Base-by-base conservation (phyloP, 305 asterid species). In the Galium porrigens region DNA sequence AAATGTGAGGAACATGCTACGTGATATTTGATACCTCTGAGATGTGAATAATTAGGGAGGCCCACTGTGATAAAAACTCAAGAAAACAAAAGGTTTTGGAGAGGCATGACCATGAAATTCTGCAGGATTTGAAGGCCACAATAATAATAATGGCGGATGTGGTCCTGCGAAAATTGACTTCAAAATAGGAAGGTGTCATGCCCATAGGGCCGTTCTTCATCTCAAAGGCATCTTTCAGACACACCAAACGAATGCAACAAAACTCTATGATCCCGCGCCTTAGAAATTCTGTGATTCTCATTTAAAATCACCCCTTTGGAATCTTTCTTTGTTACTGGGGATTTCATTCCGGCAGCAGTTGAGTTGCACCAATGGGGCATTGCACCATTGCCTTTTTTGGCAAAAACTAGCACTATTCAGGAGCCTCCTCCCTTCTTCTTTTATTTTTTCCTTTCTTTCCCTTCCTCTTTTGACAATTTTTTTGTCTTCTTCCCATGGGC, bases 171-270 rank as follows among this genome's bases (percentile, higher is more conserved):
- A 8, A 54, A 22, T 52, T 52, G 34, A 22, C 59, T 20, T 20
- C 33, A 54, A 54, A 18, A 18, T 20, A 52, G 58, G 58, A 52
- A 22, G 58, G 12, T 18, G 58, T 52, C 30, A 52, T 18, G 5
- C 30, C 27, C 30, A 52, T 17, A 52, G 27, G 58, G 14, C 58
- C 58, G 58, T 18, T 18, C 58, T 52, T 52, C 58, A 54, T 46
- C 72, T 61, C n/a, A 39, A 61, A 51, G 60, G 72, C 67, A 68
- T 68, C 72, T 61, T 52, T 68, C 63, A 68, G 63, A 61, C 62
- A 61, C 67, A 61, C 67, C 72, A 68, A 36, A 61, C 27, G 72
- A 66, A 52, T 27, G 62, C 58, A 68, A 61, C 72, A 61, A 36
- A 54, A 8, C 30, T 17, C 25, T 8, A 18, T 51, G 27, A 51